Conservation (phyloP, 169 alveolate species). For the Theileria parva region DNA sequence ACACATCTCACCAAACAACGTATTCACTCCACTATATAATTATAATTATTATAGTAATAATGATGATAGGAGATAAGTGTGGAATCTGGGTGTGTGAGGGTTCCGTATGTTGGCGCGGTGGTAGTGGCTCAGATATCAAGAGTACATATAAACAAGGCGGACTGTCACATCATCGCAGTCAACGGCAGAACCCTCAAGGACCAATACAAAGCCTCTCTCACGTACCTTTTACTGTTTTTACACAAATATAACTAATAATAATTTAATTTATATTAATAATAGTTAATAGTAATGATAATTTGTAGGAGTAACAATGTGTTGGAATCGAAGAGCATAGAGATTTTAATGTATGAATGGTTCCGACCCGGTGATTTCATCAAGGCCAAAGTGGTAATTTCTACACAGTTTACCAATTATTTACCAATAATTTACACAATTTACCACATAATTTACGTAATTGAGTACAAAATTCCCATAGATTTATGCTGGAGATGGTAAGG, state of each 20-base stretch:
- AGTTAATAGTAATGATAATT: background rate
- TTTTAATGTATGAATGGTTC: constrained; percentile 55
- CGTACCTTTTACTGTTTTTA: constrained; percentile 6
- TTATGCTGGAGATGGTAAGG: constrained; percentile 51
- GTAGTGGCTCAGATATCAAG: constrained; percentile 51
- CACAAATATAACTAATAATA: background rate
- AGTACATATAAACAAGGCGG: constrained; percentile 41
- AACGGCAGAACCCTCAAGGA: constrained; percentile 20
- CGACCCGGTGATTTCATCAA: constrained; percentile 59
- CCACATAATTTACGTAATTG: background rate
- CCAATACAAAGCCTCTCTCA: constrained; percentile 42
- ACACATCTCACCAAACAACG: background rate
- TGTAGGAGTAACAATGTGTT: constrained; percentile 39
- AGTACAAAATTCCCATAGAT: constrained; percentile 19
- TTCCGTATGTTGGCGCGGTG: constrained; percentile 59
- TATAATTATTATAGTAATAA: background rate
- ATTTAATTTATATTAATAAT: background rate
- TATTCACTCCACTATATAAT: background rate
- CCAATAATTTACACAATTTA: too few species aligned
- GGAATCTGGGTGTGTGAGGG: background rate
- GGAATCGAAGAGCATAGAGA: constrained; percentile 59
- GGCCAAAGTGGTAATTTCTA: constrained; percentile 29
- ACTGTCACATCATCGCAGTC: constrained; percentile 44
- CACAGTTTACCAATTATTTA: background rate
- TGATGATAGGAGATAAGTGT: constrained; percentile 3